Base-by-base conservation (phyloP, 2,329 filamentous ascomycete species). In the Coniosporium tulheliwenetii region DNA sequence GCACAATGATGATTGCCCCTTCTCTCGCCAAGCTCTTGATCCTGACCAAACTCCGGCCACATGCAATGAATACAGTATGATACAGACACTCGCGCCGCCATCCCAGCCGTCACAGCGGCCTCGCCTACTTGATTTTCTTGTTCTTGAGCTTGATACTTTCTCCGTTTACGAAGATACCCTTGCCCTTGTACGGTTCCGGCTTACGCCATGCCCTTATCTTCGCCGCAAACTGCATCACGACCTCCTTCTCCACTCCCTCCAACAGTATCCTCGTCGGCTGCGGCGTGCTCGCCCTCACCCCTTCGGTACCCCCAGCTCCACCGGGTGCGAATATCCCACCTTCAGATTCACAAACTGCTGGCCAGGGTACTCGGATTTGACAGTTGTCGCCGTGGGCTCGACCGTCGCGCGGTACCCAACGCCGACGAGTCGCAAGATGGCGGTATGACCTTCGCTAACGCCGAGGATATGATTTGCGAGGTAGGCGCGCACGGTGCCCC, bases 71-170 rank as follows among this genome's bases (percentile, higher is more conserved):
- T 26, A 26, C 19, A 26, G 19, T 26, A 26, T 26, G 19, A 26
- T 26, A 26, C 19, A 26, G 7, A 26, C 19, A 7, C 7, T 4
- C 19, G 19, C 19, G 19, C 19, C 19, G 7, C 19, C 19, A 26
- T 26, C 19, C 19, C 19, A 26, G 7, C 19, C 19, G 7, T 26
- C 19, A 3, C 19, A 26, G 19, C 7, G 19, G 7, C 19, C 19
- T n/a, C 16, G n/a, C 3, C 36, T 30, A 70, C 51, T 69, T 69
- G 52, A 69, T 69, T 59, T 69, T 69, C 81, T 95, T 98, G 55
- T 85, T 81, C 79, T 98, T 98, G 63, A 98, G 63, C 73, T 82
- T 93, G 66, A 98, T 95, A 29, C 86, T 95, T 72, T 98, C 86
- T 47, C 87, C 85, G 56, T 96, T 93, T 53, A 98, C 80, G 60